Evolutionary conservation across 2,329 filamentous ascomycete species (phyloP).

Genomic region (Rutstroemia sydowiana): DNA sequence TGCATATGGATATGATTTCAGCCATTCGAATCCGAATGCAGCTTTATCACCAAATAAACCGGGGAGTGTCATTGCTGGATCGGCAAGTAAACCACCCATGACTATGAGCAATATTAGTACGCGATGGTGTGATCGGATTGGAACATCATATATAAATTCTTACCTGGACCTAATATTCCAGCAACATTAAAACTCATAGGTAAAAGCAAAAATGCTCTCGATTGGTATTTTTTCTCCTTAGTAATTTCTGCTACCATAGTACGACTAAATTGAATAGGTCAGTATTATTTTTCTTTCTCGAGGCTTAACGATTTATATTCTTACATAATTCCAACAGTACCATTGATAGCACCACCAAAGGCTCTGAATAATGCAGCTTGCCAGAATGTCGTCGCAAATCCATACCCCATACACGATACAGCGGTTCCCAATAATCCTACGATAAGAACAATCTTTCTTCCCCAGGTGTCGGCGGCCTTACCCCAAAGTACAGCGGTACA

Average conservation of each 20-base stretch:
- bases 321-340: slow-evolving; percentile 64
- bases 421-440: slow-evolving; percentile 65
- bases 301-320: slow-evolving; percentile 36
- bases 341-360: slow-evolving; percentile 67
- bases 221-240: slow-evolving; percentile 54
- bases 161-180: slow-evolving; percentile 49
- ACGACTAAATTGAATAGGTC: slow-evolving; percentile 37
- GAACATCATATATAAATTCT: slow-evolving; percentile 1
- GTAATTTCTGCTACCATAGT: slow-evolving; percentile 67
- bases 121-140: not conserved
- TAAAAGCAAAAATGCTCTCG: slow-evolving; percentile 35
- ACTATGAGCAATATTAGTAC: slow-evolving; percentile 15
- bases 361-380: slow-evolving; percentile 72
- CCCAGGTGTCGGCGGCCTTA: slow-evolving; percentile 55
- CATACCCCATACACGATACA: slow-evolving; percentile 57
- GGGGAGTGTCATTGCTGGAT: slow-evolving; percentile 33
- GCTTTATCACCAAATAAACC: slow-evolving; percentile 29
- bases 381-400: slow-evolving; percentile 54
- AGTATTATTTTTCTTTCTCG: not conserved
- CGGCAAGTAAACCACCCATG: slow-evolving; percentile 37
- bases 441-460: slow-evolving; percentile 72
- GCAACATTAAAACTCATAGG: slow-evolving; percentile 61
- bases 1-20: slow-evolving; percentile 35
- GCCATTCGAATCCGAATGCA: slow-evolving; percentile 30
- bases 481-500: slow-evolving; percentile 80